Conservation (phyloP, 2,329 filamentous ascomycete species). For the Cadophora gregata region DNA sequence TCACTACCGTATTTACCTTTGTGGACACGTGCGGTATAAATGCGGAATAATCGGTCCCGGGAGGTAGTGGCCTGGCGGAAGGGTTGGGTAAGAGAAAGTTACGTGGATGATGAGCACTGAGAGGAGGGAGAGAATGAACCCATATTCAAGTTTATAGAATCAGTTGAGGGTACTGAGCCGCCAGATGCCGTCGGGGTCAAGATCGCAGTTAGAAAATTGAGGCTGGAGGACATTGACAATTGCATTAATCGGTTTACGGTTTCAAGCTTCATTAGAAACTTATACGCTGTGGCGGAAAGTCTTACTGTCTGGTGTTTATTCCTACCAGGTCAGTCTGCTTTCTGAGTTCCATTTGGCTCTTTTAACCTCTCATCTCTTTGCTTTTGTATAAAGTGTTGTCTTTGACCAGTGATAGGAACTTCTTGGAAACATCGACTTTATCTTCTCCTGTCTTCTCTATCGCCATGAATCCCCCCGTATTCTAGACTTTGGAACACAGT, state of each 20-base stretch:
- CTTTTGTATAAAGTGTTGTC: slow-evolving; percentile 29
- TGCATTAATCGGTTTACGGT: not conserved
- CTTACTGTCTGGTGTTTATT: slow-evolving; percentile 47
- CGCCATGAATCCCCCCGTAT: slow-evolving; percentile 17
- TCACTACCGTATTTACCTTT: slow-evolving; percentile 54
- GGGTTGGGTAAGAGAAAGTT: slow-evolving; percentile 56
- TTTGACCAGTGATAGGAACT: slow-evolving; percentile 31
- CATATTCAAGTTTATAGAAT: slow-evolving; percentile 54
- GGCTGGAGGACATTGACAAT: slow-evolving; percentile 53
- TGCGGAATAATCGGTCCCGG: slow-evolving; percentile 51
- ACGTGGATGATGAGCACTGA: slow-evolving; percentile 57
- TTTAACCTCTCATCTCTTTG: slow-evolving; percentile 17
- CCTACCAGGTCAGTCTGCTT: slow-evolving; percentile 46
- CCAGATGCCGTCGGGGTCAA: slow-evolving; percentile 57
- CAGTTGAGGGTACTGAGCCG: slow-evolving; percentile 56
- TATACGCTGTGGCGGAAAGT: no score
- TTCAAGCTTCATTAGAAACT: no score
- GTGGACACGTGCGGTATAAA: slow-evolving; percentile 44
- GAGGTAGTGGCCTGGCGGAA: slow-evolving; percentile 45
- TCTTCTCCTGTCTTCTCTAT: slow-evolving; percentile 23
- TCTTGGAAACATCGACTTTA: slow-evolving; percentile 27
- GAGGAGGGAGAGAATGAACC: slow-evolving; percentile 50
- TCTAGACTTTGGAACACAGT: not conserved
- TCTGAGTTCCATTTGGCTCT: slow-evolving; percentile 47
- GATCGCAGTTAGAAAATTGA: slow-evolving; percentile 59